These are phyloP conservation scores for Zopfia rhizophila DNA, from an alignment of 2,329 filamentous ascomycete species.

Conservation along the genomic window DNA sequence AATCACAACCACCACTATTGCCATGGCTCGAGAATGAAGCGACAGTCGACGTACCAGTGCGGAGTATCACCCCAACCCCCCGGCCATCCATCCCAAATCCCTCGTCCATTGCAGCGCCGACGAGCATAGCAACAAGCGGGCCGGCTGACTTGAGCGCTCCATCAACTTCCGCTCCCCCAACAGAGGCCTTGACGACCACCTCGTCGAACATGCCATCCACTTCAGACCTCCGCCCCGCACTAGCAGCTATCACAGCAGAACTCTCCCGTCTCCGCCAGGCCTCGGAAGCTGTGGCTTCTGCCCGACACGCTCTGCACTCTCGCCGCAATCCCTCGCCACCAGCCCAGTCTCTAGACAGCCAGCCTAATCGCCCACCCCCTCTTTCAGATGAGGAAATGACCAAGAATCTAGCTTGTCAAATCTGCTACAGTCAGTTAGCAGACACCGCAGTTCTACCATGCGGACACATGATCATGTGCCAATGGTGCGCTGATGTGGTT, in stretches of 20 bases:
- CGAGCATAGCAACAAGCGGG: background rate
- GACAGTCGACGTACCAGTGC: background rate
- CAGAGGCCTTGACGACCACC: slow-evolving; percentile 10
- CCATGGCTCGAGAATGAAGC: no score
- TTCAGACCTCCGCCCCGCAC: slow-evolving; percentile 26
- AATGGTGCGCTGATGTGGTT: slow-evolving; percentile 64
- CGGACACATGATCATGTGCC: slow-evolving; percentile 65
- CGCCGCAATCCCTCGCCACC: slow-evolving; percentile 25
- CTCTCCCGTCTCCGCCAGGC: slow-evolving; percentile 29
- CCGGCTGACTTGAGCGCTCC: background rate
- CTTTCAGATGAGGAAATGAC: slow-evolving; percentile 61
- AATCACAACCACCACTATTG: no score
- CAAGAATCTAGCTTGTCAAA: slow-evolving; percentile 62
- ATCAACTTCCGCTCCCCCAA: slow-evolving; percentile 11
- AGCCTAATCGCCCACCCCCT: slow-evolving; percentile 59
- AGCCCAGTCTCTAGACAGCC: slow-evolving; percentile 55
- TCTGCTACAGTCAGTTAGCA: slow-evolving; percentile 64
- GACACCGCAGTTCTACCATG: slow-evolving; percentile 65
- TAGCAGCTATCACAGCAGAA: slow-evolving; percentile 30
- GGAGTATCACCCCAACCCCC: background rate
- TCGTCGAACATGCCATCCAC: slow-evolving; percentile 5
- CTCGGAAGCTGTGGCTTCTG: slow-evolving; percentile 25
- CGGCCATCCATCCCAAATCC: background rate
- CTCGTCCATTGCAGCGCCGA: background rate
- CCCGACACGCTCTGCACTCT: slow-evolving; percentile 26